phyloP scores from a whole-genome alignment of 345 rosid species.

The Populus euphratica region DNA sequence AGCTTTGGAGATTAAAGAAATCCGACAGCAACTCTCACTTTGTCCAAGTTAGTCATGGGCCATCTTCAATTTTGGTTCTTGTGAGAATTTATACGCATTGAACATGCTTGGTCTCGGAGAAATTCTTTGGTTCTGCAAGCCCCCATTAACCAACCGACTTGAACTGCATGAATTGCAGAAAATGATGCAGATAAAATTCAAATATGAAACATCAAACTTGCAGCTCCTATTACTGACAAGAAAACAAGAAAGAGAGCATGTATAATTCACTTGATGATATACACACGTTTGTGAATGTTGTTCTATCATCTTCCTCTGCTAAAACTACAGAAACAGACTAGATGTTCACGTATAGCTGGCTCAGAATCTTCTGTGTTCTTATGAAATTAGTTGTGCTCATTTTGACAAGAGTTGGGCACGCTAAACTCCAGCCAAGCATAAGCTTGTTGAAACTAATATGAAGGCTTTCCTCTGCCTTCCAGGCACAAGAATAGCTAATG shows the following conservation, averaged over 20 bases:
- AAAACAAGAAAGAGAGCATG: neutral
- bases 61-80: neutral
- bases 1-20: neutral
- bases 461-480: constrained; percentile 67
- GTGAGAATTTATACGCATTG: neutral
- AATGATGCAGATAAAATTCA: no score
- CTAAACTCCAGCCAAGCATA: constrained; percentile 59
- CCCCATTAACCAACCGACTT: no score
- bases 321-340: neutral
- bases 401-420: constrained; percentile 49
- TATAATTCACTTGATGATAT: neutral
- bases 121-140: no score
- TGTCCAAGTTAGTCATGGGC: neutral
- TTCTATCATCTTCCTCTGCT: neutral
- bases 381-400: constrained; percentile 82
- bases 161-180: no score
- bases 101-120: no score
- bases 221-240: neutral
- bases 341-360: neutral
- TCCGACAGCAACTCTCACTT: neutral
- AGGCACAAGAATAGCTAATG: constrained; percentile 61
- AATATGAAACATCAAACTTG: no score
- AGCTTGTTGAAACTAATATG: constrained; percentile 46
- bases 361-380: constrained; percentile 74
- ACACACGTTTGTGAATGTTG: neutral